phyloP scores from a whole-genome alignment of 2,329 filamentous ascomycete species.

The Colletotrichum magnum region DNA sequence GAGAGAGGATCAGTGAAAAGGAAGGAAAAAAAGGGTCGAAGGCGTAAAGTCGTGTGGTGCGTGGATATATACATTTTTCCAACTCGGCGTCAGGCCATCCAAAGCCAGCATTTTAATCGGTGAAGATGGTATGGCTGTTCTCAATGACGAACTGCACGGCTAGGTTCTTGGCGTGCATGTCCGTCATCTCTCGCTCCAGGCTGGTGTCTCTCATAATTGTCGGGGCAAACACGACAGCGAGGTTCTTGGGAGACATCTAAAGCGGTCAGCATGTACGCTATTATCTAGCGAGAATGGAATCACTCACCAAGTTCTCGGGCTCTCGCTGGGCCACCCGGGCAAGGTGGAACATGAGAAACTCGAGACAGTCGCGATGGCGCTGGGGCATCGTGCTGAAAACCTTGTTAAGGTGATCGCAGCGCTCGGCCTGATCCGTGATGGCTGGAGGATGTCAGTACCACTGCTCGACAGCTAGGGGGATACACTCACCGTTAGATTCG shows the following conservation, averaged over 20 bases:
- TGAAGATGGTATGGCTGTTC: constrained; percentile 87
- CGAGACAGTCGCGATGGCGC: constrained; percentile 88
- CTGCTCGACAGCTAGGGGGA: background rate
- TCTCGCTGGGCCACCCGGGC: constrained; percentile 87
- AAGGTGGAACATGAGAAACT: constrained; percentile 95
- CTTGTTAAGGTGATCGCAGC: constrained; percentile 78
- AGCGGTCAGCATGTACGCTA: constrained; percentile 3
- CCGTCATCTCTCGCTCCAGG: constrained; percentile 94
- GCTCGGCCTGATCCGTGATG: constrained; percentile 75
- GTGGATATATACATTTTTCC: constrained; percentile 40
- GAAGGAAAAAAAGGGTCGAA: constrained; percentile 13
- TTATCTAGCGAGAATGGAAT: background rate
- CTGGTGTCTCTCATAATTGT: constrained; percentile 95
- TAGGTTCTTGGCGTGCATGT: constrained; percentile 93
- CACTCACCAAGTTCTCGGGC: constrained; percentile 83
- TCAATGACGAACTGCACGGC: constrained; percentile 95
- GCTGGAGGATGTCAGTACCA: constrained; percentile 59
- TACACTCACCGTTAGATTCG: constrained; percentile 79
- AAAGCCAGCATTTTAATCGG: constrained; percentile 52
- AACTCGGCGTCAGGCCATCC: constrained; percentile 19
- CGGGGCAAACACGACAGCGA: constrained; percentile 96
- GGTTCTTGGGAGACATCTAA: constrained; percentile 94
- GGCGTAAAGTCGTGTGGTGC: constrained; percentile 33
- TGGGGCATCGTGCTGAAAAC: constrained; percentile 85
- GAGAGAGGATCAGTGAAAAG: constrained; percentile 21